Percentiles rank a stretch among this genome's conserved stretches.
phyloP scores from a whole-genome alignment of 1,284 basidiomycete species.

The Leccinum idahoense region DNA sequence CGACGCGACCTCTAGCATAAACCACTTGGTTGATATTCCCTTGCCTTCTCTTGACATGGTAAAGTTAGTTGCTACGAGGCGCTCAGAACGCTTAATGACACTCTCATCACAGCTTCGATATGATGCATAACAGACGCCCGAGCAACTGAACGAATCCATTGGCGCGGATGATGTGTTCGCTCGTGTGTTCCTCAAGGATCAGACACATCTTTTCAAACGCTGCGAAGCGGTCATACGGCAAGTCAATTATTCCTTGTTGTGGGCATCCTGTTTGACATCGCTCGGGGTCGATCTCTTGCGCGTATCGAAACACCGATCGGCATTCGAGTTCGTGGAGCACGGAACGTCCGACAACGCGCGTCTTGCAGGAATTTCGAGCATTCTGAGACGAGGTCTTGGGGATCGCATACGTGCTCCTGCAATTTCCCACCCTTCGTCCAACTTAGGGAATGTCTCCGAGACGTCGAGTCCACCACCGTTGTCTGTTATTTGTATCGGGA shows the following conservation, averaged over 20 bases:
- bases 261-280: conserved; percentile 3
- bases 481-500: conserved; percentile 59
- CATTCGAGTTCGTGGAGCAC: conserved; percentile 50
- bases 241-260: conserved; percentile 20
- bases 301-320: conserved; percentile 42
- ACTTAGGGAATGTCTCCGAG: conserved; percentile 44
- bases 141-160: conserved; percentile 46
- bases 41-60: conserved; percentile 68
- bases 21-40: conserved; percentile 77
- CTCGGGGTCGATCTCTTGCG: conserved; percentile 59
- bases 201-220: conserved; percentile 51
- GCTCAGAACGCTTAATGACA: neutral
- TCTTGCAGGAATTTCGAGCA: conserved; percentile 47
- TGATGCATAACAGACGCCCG: conserved; percentile 73
- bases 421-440: conserved; percentile 48
- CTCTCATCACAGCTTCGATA: conserved; percentile 54
- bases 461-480: conserved; percentile 41
- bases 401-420: conserved; percentile 60
- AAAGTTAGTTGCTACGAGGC: conserved; percentile 4
- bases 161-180: conserved; percentile 65
- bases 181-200: conserved; percentile 69
- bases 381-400: conserved; percentile 66
- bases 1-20: conserved; percentile 76
- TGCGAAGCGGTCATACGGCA: conserved; percentile 67
- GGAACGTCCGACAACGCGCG: conserved; percentile 57